Conservation (phyloP, 1,139 yeast genomes). For the Yamadazyma trypodendri region DNA sequence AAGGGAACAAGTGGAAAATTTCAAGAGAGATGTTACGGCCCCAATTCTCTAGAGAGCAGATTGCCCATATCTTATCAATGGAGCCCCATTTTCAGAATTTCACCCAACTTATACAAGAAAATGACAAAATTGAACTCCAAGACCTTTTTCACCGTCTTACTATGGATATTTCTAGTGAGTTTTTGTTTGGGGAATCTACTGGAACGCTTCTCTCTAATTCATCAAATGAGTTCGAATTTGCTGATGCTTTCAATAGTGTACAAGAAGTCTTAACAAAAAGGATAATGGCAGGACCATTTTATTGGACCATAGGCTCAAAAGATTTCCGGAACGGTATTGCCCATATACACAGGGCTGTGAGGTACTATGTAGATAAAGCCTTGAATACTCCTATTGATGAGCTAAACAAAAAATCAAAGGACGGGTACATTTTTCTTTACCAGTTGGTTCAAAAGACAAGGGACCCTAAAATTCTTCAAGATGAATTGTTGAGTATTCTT, state of each 20-base stretch:
- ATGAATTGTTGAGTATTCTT: constrained; percentile 47
- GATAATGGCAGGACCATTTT: constrained; percentile 29
- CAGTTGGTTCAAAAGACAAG: constrained; percentile 47
- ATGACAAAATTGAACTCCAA: constrained; percentile 33
- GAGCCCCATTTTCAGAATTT: constrained; percentile 46
- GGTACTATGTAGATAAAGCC: constrained; percentile 24
- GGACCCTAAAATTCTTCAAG: constrained; percentile 44
- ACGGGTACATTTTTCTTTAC: constrained; percentile 45
- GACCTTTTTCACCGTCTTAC: constrained; percentile 41
- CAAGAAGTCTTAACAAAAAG: constrained; percentile 33
- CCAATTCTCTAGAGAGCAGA: constrained; percentile 55
- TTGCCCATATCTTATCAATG: constrained; percentile 45
- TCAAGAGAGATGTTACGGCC: constrained; percentile 58
- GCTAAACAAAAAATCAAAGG: constrained; percentile 24
- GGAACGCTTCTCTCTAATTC: constrained; percentile 23
- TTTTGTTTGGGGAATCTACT: constrained; percentile 48
- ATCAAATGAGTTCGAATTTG: constrained; percentile 30
- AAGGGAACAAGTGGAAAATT: constrained; percentile 57
- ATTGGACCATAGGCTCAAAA: constrained; percentile 23
- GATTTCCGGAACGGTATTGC: constrained; percentile 20
- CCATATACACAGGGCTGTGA: constrained; percentile 27
- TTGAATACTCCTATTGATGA: constrained; percentile 24
- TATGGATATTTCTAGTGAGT: constrained; percentile 51
- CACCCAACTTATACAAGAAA: constrained; percentile 27
- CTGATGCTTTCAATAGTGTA: constrained; percentile 32